A percentile compares a stretch with the other conserved stretches of the same genome.
Evolutionary conservation across 2,329 filamentous ascomycete species (phyloP).

Genomic region (Falciphora oryzae): DNA sequence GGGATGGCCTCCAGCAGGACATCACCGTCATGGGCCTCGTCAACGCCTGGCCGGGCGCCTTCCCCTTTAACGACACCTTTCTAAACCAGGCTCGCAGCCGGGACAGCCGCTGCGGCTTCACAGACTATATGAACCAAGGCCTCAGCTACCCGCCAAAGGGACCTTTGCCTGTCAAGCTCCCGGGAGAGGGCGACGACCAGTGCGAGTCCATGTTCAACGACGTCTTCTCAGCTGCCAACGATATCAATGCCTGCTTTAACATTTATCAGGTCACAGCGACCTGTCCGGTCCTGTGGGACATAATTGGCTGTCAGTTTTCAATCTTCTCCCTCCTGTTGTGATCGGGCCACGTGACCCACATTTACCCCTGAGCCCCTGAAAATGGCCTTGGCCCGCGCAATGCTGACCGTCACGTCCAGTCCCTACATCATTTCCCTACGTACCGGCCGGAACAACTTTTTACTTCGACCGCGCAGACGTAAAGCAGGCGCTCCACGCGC

Average conservation of each 20-base stretch:
- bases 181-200: conserved; percentile 37
- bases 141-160: conserved; percentile 61
- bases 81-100: conserved; percentile 40
- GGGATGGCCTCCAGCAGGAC: conserved; percentile 31
- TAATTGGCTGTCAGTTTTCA: conserved; percentile 8
- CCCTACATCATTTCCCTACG: conserved; percentile 26
- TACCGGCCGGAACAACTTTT: conserved; percentile 52
- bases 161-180: conserved; percentile 41
- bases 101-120: conserved; percentile 54
- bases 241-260: conserved; percentile 64
- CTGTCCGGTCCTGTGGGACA: conserved; percentile 56
- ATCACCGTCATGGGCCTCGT: conserved; percentile 50
- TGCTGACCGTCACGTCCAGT: background rate
- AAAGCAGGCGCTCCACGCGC: conserved; percentile 52
- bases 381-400: too few species aligned
- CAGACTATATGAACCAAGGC: conserved; percentile 49
- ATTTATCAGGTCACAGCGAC: conserved; percentile 62
- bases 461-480: conserved; percentile 44
- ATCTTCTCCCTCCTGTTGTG: too few species aligned
- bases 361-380: too few species aligned
- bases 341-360: too few species aligned
- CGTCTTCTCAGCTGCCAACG: conserved; percentile 40
- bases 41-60: conserved; percentile 50
- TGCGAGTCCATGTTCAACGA: conserved; percentile 54
- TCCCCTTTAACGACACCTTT: conserved; percentile 55